Base-by-base conservation (phyloP, 169 alveolate genomes). In the Plasmodium inui region DNA sequence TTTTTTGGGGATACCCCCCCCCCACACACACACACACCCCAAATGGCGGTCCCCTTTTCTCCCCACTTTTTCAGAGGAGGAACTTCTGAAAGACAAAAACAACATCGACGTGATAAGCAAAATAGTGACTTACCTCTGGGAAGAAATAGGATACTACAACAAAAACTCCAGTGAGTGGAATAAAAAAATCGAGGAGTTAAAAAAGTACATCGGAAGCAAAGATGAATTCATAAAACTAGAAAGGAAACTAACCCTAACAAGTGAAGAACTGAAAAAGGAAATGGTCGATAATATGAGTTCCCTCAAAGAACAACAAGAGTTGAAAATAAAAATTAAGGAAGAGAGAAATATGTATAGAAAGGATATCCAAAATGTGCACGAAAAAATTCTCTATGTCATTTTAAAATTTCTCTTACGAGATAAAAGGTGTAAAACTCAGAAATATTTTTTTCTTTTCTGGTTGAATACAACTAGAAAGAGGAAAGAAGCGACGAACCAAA, bases 181-280 rank as follows among this genome's bases (percentile, higher is more conserved):
- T 76, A 41, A 76, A 86, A 86, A 86, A 55, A 86, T 86, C n/a
- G 85, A 86, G 22, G 93, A 86, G n/a, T 74, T 86, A 50, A 86
- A 61, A 86, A 86, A 76, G 67, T 30, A 53, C 37, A 30, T 86
- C 37, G 93, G 93, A 6, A 86, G 79, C 26, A 86, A 86, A 76
- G 93, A 86, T 50, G 93, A 73, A 4, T 86, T 55, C 53, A 37
- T 53, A 34, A 86, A 74, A 17, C 79, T 86, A 41, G 93, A 86
- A 76, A 86, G 93, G 44, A 74, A 86, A 78, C 70, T 86, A 86
- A 86, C 93, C 44, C 3, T 86, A 74, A 86, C 37, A 86, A 86
- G 78, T 86, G 93, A 86, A 50, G 93, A 86, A 76, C 39, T 86
- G 44, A 86, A 86, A 73, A 86, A 86, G 46, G 93, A 86, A 86